Base-by-base conservation (phyloP, 2,329 filamentous ascomycete genomes). In the Colletotrichum sublineola region DNA sequence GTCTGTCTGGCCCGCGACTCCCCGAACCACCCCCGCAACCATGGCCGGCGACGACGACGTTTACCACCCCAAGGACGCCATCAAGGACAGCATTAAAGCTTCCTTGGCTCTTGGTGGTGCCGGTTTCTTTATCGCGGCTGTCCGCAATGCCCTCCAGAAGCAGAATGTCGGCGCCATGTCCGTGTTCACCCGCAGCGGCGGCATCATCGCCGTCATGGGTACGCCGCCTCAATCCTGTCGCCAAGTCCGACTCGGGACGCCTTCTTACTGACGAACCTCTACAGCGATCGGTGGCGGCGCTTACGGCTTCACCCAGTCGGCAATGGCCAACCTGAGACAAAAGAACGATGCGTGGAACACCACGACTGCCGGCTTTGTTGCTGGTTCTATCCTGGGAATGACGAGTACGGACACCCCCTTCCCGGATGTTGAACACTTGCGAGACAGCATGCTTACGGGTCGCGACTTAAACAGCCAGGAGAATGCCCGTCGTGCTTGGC, bases 121-220 rank as follows among this genome's bases (percentile, higher is more conserved):
- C 73, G 95, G 95, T 77, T 84, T 93, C 80, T 88, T 94, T 82
- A 81, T 93, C 73, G 92, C 94, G 63, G 92, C 93, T 67, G 88
- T 97, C 76, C 93, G 95, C 86, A 98, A 97, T 86, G 94, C 95
- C 71, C 88, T 98, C 77, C 88, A 92, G 67, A 95, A 91, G 86
- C 88, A 90, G 81, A 97, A 97, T 82, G 86, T 96, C 76, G 94
- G 95, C 77, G 88, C 91, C 74, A 90, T 92, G 86, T 93, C 93
- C 76, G 88, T 97, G 78, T 91, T 98, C 80, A 93, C 93, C 58
- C 90, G 91, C 78, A 92, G 91, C 69, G 95, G 95, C 76, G 86
- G 91, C 79, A 92, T 92, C 62, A 93, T 96, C 79, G 92, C 64
- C 50, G 44, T 73, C 57, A 72, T 74, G 55, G 60, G 74, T 75